Percentiles rank a stretch among this genome's conserved stretches.
phyloP scores from a whole-genome alignment of 148 eudicot species.

The Rhododendron molle region DNA sequence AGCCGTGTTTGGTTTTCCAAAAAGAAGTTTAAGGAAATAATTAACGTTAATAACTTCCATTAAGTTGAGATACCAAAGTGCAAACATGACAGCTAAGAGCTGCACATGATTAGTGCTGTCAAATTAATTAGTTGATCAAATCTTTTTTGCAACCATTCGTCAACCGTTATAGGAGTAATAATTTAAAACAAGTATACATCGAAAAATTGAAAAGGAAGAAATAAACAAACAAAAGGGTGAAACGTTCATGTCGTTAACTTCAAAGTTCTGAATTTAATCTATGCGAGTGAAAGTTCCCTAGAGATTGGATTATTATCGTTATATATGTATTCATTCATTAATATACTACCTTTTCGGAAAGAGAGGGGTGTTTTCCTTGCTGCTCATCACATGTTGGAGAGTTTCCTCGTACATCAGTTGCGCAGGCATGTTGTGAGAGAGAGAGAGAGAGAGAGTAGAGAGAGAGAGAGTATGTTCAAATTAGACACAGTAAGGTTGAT shows the following conservation, averaged over 20 bases:
- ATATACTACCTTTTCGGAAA: constrained; percentile 4
- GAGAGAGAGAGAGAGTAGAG: not conserved
- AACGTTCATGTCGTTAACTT: not conserved
- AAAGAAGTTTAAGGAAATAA: not conserved
- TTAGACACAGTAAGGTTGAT: not conserved
- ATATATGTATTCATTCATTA: too few species aligned
- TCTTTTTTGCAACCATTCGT: not conserved
- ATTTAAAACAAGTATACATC: not conserved
- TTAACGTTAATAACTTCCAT: not conserved
- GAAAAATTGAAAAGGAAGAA: not conserved
- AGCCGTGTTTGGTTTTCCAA: not conserved
- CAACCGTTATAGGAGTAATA: not conserved
- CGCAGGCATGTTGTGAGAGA: constrained; percentile 14
- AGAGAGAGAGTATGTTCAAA: not conserved
- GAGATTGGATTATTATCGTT: not conserved
- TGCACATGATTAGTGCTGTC: not conserved
- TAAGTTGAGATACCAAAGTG: not conserved
- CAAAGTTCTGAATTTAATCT: too few species aligned
- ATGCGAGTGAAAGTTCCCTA: not conserved
- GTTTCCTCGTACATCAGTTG: constrained; percentile 10
- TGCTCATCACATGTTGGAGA: constrained; percentile 12
- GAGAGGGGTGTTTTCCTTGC: constrained; percentile 4
- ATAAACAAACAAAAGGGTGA: not conserved
- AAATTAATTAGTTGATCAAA: not conserved
- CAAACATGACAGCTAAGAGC: not conserved